Conservation (phyloP, 75 land plant genomes). For the Chamaecyparis obtusa region DNA sequence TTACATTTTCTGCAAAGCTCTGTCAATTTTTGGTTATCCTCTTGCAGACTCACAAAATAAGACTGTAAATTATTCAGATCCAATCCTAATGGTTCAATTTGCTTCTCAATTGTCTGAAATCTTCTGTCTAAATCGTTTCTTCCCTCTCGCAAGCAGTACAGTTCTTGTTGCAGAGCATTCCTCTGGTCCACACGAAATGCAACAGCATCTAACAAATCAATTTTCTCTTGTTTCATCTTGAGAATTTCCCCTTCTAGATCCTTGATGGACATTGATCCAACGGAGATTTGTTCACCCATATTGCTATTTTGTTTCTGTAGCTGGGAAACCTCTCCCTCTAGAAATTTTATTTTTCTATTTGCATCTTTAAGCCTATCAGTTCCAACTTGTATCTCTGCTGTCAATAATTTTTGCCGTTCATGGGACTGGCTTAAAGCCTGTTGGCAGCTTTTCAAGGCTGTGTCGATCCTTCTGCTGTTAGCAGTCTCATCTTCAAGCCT, state of each 20-base stretch:
- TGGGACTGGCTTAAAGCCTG: conserved; percentile 8
- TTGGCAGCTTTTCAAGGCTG: conserved; percentile 1
- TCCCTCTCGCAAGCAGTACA: conserved; percentile 2
- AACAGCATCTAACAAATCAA: conserved; percentile 34
- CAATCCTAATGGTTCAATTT: conserved; percentile 5
- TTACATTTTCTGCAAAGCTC: neutral
- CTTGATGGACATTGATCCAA: conserved; percentile 9
- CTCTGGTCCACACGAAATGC: conserved; percentile 37
- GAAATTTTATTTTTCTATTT: neutral
- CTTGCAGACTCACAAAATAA: neutral
- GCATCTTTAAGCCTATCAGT: conserved; percentile 9
- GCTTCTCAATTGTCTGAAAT: conserved; percentile 6
- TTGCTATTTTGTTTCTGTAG: neutral
- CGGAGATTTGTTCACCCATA: conserved; percentile 7
- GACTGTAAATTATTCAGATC: neutral
- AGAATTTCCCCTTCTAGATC: conserved; percentile 40
- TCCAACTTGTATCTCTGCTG: conserved; percentile 12
- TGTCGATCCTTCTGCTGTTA: conserved; percentile 1
- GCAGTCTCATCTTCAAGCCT: neutral
- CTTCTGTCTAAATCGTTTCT: conserved; percentile 10
- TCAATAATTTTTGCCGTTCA: neutral
- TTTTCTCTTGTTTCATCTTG: conserved; percentile 29
- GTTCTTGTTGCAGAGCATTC: conserved; percentile 36
- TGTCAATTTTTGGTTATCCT: neutral
- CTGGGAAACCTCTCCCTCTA: conserved; percentile 3